Evolutionary conservation across 768 basidiomycete genomes (phyloP), one percentile per base, ranked within the genome.

Genomic region (Leccinum boreale): DNA sequence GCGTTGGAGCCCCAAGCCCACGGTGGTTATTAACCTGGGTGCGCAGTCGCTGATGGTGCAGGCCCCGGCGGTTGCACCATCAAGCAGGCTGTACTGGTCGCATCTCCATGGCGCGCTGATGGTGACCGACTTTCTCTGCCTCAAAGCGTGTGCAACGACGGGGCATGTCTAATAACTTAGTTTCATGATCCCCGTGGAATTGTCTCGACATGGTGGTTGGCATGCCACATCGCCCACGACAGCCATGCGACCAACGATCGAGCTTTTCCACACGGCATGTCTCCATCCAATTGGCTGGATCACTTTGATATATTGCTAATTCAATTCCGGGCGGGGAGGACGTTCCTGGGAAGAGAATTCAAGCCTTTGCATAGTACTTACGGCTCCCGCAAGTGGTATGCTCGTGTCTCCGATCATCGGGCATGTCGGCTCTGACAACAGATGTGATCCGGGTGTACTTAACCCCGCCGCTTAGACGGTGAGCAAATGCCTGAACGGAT

Each of bases 61-160:
- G 87, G 86, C 58, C 93, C 88, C 78, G 92, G 92, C 35, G 94
- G 92, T 58, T 93, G 89, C 71, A 90, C 91, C 14, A 87, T 93
- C 76, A 31, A 31, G 12, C 91, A 93, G 90, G 81, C 56, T 7
- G 28, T 35, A 36, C 21, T 31, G 29, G 15, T 50, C 35, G 10
- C 24, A 5, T 47, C 48, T 55, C 28, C 23, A 24, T 19, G 14
- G 7, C 21, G 9, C n/a, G 57, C 46, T 62, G 36, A 64, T 35
- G n/a, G n/a, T n/a, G 45, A 48, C 21, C 31, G 10, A 21, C 21
- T n/a, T n/a, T 3, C 92, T 94, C 69, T 81, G 83, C 31, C 96
- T 98, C 79, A 97, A 95, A 75, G 92, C 93, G 83, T 95, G 12
- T 88, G 86, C 64, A 95, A 98, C 66, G 96, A 98, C 68, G 95